Base-by-base conservation (phyloP, 176 grass and related monocot genomes). In the Carex parvula region DNA sequence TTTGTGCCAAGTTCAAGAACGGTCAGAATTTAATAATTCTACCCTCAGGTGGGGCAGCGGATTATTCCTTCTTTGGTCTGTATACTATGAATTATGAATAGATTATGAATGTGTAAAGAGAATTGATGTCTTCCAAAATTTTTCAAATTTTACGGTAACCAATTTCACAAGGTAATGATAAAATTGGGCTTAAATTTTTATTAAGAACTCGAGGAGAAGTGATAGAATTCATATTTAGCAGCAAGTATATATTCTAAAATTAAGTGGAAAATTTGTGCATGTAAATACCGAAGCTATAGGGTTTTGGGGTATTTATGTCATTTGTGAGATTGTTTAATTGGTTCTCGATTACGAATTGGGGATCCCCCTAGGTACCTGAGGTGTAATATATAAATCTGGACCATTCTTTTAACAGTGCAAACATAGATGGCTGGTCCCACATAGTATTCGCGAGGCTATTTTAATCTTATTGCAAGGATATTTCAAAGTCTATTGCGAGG, bases 301-400 rank as follows among this genome's bases (percentile, higher is more conserved):
- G 73, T 77, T 77, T 50, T 56, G 73, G 73, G 73, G 73, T 14
- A 77, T 77, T 32, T 77, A 50, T 16, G 73, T 77, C 30, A 24
- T 54, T 2, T 77, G 50, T 30, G 73, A 56, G 73, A 32, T 77
- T 56, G 2, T 29, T 77, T n/a, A n/a, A n/a, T n/a, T 77, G 73
- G 50, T 77, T 77, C 24, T 77, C 73, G 5, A 32, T 77, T 33
- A 33, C 33, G 33, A 33, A 33, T 33, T 33, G 3, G 33, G 33
- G 33, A 35, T 35, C 33, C 33, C 2, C 3, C 33, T 35, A 35
- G 33, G 33, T 4, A 35, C 3, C 2, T 35, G 33, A 35, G 33
- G 33, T 35, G 33, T 35, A 35, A 35, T 35, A 35, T 35, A 35
- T 35, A 35, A 35, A 35, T 35, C 2, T 35, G 33, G 33, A 35